Evolutionary conservation across 2,329 filamentous ascomycete genomes (phyloP), one percentile per base, ranked within the genome.

Genomic region (Cryoendolithus antarcticus): DNA sequence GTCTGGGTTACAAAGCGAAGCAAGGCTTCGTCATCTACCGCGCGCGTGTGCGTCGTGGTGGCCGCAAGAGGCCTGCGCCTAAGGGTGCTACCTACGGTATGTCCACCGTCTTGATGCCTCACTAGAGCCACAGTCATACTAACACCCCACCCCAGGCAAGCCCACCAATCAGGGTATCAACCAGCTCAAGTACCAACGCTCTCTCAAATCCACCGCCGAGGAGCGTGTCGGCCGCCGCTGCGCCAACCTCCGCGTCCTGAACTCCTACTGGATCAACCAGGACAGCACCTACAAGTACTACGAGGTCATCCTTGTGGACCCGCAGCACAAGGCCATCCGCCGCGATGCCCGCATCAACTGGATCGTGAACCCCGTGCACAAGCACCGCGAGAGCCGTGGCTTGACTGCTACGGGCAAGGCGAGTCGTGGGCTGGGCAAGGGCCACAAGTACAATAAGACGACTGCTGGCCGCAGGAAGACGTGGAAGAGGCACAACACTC

Each of bases 241-340:
- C 76, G 86, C 88, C 72, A 98, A 98, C 75, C 73, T 98, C 69
- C 86, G 91, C 65, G 91, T 98, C 64, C 83, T 98, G 64, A 98
- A 98, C 84, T 96, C 89, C 51, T 98, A 98, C 88, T 98, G 93
- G 93, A 86, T 98, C 77, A 98, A 98, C 84, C 86, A 96, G 79
- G 91, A 98, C 77, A 95, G 88, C 47, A 98, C 91, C 72, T 98
- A 96, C 85, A 98, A 98, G 80, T 98, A 98, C 84, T 98, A 79
- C 77, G 91, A 98, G 75, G 81, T 96, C 71, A 96, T 98, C 75
- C 85, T 95, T 64, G 89, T 98, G 66, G 91, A 98, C 75, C 91
- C 91, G 67, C 84, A 93, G 76, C 91, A 98, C 85, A 96, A 96
- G 80, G 91, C 91, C 64, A 98, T 98, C 78, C 91, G 91, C 70